Evolutionary conservation across 805 yeast genomes (phyloP).

Genomic region (Candida pseudofarinosa): DNA sequence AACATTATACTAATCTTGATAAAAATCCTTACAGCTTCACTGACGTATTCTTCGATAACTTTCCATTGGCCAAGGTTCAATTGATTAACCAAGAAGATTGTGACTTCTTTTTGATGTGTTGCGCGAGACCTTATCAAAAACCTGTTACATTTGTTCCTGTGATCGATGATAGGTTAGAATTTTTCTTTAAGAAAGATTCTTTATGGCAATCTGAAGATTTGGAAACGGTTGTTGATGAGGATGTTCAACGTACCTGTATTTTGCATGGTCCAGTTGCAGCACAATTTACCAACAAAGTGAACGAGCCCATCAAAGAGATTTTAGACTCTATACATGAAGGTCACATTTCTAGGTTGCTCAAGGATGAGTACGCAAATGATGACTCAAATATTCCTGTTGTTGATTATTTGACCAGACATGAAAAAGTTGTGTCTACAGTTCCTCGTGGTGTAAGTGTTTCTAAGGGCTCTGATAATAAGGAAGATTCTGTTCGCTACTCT

Average conservation of each 20-base stretch:
- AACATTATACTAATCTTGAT: conserved; percentile 64
- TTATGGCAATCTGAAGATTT: conserved; percentile 98
- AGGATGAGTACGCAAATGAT: conserved; percentile 69
- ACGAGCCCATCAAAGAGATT: conserved; percentile 90
- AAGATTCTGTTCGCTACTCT: conserved; percentile 8
- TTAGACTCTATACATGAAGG: conserved; percentile 88
- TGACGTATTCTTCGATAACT: conserved; percentile 57
- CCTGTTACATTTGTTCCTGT: conserved; percentile 98
- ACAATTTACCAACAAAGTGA: conserved; percentile 76
- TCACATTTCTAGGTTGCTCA: conserved; percentile 67
- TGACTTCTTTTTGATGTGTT: conserved; percentile 82
- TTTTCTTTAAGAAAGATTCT: conserved; percentile 97
- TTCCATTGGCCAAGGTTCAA: conserved; percentile 74
- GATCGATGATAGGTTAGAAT: conserved; percentile 89
- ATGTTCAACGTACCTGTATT: conserved; percentile 98
- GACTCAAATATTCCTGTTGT: conserved; percentile 74
- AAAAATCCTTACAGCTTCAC: conserved; percentile 57
- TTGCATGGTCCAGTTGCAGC: conserved; percentile 99
- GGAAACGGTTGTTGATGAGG: conserved; percentile 93
- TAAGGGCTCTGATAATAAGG: conserved; percentile 28
- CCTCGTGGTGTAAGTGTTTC: not conserved
- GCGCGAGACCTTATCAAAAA: conserved; percentile 82
- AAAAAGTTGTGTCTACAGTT: not conserved
- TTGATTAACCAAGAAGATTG: conserved; percentile 92
- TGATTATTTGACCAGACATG: conserved; percentile 69